A percentile compares a stretch with the other conserved stretches of the same genome.
Conservation (phyloP, 495 filamentous ascomycete species). For the Talaromyces stipitatus region DNA sequence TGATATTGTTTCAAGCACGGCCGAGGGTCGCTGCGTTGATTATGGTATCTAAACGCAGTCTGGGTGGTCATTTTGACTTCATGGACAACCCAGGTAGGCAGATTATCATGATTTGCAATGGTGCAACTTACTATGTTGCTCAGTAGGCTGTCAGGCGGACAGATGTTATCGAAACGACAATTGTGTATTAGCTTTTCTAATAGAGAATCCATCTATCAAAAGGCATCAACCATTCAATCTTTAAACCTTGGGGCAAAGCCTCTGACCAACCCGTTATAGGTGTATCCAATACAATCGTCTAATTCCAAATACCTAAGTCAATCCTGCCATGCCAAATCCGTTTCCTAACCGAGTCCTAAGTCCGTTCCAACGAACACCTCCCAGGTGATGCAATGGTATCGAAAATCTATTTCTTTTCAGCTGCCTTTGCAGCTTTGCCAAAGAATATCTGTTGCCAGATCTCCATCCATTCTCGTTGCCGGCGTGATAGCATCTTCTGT, state of each 20-base stretch:
- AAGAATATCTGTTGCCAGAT: constrained; percentile 47
- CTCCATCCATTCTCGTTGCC: constrained; percentile 69
- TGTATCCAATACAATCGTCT: background rate
- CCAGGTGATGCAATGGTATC: background rate
- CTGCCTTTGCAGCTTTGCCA: background rate
- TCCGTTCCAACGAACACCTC: background rate
- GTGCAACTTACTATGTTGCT: too few species aligned
- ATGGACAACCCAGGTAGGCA: too few species aligned
- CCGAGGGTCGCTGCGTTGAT: too few species aligned
- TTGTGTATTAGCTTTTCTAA: background rate
- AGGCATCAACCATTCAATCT: background rate
- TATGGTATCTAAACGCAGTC: too few species aligned
- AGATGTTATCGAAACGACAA: background rate
- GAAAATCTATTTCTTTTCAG: background rate
- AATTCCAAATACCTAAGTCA: background rate
- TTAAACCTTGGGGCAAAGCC: background rate
- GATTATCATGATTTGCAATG: too few species aligned
- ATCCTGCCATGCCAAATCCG: background rate
- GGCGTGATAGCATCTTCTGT: constrained; percentile 55
- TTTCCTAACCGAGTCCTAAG: background rate
- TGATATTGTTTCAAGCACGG: too few species aligned
- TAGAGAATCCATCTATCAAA: background rate
- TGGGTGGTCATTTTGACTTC: too few species aligned
- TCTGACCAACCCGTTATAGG: background rate
- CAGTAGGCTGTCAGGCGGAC: too few species aligned